Evolutionary conservation across 2,329 filamentous ascomycete species (phyloP).

Genomic region (Penicillium sp.): DNA sequence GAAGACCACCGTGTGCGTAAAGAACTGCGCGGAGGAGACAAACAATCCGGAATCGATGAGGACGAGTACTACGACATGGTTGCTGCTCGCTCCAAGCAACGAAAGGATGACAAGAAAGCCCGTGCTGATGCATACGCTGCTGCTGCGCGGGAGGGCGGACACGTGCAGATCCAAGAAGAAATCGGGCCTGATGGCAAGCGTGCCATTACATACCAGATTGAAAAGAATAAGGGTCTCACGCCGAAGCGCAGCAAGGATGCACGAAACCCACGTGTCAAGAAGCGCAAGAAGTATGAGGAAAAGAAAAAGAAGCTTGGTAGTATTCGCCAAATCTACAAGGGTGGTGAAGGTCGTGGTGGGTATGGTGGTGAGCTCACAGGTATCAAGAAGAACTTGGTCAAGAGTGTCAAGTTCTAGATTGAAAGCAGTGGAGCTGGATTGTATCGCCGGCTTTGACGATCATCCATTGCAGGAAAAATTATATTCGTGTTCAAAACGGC

Average conservation of each 20-base stretch:
- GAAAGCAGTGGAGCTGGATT: background rate
- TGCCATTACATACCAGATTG: constrained; percentile 86
- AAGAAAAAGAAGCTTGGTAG: constrained; percentile 96
- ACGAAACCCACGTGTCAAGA: constrained; percentile 93
- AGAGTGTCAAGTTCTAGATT: constrained; percentile 80
- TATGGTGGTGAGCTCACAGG: constrained; percentile 90
- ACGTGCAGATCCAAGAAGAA: constrained; percentile 60
- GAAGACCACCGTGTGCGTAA: constrained; percentile 53
- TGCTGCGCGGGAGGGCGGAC: constrained; percentile 52
- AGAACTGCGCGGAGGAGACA: constrained; percentile 38
- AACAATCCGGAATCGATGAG: constrained; percentile 36
- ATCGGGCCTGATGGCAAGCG: constrained; percentile 81
- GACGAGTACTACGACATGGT: constrained; percentile 82
- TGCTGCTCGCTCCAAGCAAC: constrained; percentile 50
- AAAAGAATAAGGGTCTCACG: constrained; percentile 95
- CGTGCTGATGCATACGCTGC: constrained; percentile 51
- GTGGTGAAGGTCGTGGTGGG: constrained; percentile 73
- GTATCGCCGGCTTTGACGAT: constrained; percentile 6
- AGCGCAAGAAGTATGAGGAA: constrained; percentile 90
- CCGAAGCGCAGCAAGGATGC: constrained; percentile 90
- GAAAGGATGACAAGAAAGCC: constrained; percentile 70
- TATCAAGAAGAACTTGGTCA: constrained; percentile 89
- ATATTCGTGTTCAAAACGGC: constrained; percentile 13
- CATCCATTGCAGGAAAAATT: constrained; percentile 11
- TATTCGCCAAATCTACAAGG: constrained; percentile 79